Evolutionary conservation across 1,139 yeast genomes (phyloP).

Genomic region (Pichia terricola): DNA sequence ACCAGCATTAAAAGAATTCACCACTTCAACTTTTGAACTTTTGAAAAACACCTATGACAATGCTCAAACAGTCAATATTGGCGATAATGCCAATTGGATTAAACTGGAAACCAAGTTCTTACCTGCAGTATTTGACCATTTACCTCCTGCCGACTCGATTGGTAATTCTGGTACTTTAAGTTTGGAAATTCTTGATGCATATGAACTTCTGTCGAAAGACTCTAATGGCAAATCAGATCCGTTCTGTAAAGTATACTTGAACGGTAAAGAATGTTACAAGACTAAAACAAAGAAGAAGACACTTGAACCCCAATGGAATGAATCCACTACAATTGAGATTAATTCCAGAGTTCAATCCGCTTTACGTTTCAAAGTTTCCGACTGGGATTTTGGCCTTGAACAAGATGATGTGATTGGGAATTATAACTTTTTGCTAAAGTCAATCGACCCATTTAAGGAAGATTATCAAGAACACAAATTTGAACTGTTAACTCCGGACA

Average conservation of each 20-base stretch:
- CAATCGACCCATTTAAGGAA: constrained; percentile 45
- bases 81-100: constrained; percentile 35
- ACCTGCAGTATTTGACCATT: constrained; percentile 51
- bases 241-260: constrained; percentile 56
- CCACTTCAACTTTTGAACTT: constrained; percentile 59
- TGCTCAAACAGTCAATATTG: constrained; percentile 47
- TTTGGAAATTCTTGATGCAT: constrained; percentile 57
- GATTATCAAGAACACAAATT: constrained; percentile 44
- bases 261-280: constrained; percentile 58
- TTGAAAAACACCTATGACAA: constrained; percentile 55
- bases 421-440: constrained; percentile 49
- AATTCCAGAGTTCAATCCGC: constrained; percentile 52
- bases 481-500: constrained; percentile 47
- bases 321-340: constrained; percentile 38
- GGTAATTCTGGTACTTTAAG: constrained; percentile 67
- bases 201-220: constrained; percentile 73
- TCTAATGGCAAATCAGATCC: constrained; percentile 92
- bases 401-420: constrained; percentile 74
- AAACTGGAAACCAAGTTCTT: constrained; percentile 66
- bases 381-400: constrained; percentile 90
- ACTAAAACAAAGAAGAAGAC: constrained; percentile 80
- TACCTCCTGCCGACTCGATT: constrained; percentile 70
- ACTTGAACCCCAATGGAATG: constrained; percentile 77
- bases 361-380: constrained; percentile 52
- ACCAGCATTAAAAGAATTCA: constrained; percentile 51